phyloP scores from a whole-genome alignment of 345 rosid genomes.

The Murraya koenigii region DNA sequence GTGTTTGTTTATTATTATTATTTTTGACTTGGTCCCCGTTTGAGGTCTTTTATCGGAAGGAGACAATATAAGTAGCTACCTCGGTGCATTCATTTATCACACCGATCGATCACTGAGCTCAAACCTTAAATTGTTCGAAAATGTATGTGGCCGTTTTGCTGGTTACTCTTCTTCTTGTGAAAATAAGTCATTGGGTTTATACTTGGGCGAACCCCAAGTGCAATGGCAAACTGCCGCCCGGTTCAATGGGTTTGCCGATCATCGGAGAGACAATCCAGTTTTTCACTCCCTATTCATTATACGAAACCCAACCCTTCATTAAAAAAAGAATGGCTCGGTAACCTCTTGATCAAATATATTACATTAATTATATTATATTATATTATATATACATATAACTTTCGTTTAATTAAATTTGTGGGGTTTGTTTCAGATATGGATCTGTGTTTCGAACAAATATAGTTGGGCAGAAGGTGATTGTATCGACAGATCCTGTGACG shows the following conservation, averaged over 20 bases:
- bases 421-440: slow-evolving; percentile 30
- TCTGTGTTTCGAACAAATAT: slow-evolving; percentile 38
- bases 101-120: background rate
- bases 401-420: background rate
- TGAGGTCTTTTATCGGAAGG: too few species aligned
- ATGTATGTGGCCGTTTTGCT: slow-evolving; percentile 1
- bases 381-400: too few species aligned
- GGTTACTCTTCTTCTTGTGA: background rate
- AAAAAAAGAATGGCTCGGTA: background rate
- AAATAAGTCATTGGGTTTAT: background rate
- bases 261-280: slow-evolving; percentile 17
- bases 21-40: too few species aligned
- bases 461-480: slow-evolving; percentile 31
- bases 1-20: too few species aligned
- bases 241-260: slow-evolving; percentile 22
- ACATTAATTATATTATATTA: too few species aligned
- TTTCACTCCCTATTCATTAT: background rate
- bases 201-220: slow-evolving; percentile 11
- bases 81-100: too few species aligned
- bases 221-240: slow-evolving; percentile 15
- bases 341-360: background rate
- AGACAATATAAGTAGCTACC: too few species aligned
- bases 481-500: slow-evolving; percentile 39
- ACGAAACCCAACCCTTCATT: slow-evolving; percentile 6
- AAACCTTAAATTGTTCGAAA: background rate